Conservation (phyloP, 257 asterid genomes). For the Solanum chiquidenum region DNA sequence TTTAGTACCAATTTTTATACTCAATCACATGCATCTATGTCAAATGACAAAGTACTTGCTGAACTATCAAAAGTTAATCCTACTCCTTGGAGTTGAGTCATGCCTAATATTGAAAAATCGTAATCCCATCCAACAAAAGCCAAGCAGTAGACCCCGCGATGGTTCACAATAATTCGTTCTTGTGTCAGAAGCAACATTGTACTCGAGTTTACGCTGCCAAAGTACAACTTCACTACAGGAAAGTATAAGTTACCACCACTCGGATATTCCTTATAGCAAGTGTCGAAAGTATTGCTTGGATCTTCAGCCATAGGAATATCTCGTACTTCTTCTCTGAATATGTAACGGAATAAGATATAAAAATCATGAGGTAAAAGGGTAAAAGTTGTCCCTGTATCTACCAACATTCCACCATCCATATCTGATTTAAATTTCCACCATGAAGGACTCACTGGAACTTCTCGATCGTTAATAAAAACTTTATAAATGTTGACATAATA, state of each 20-base stretch:
- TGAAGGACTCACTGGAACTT: background rate
- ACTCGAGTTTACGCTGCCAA: background rate
- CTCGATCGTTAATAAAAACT: background rate
- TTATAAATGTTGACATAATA: background rate
- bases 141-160: background rate
- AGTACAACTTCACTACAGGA: background rate
- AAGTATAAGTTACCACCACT: background rate
- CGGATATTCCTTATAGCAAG: background rate
- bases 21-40: background rate
- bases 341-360: background rate
- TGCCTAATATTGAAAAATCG: background rate
- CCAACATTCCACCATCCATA: background rate
- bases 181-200: background rate
- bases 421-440: background rate
- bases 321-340: background rate
- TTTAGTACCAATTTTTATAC: background rate
- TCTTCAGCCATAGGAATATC: background rate
- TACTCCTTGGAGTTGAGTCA: background rate
- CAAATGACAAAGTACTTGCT: background rate
- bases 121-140: background rate
- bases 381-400: background rate
- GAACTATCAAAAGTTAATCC: background rate
- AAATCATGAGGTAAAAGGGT: background rate
- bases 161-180: background rate
- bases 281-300: background rate